Conservation (phyloP, 163 green algal genomes). For the Coccomyxa subellipsoidea region DNA sequence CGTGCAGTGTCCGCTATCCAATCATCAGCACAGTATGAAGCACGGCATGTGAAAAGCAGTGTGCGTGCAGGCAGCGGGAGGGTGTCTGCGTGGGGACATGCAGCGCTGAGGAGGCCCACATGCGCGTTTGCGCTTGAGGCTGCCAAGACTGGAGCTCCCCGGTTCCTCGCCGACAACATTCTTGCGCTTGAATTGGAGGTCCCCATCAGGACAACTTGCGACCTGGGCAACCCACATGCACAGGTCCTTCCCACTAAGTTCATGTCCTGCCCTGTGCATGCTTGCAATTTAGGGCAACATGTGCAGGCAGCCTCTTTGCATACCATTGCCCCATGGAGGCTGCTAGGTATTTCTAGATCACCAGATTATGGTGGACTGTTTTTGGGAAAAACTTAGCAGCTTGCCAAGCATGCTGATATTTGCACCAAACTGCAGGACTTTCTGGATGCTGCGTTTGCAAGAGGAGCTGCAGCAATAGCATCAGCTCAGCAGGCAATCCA, state of each 20-base stretch:
- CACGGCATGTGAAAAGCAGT: neutral
- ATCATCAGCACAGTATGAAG: no score
- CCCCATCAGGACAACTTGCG: neutral
- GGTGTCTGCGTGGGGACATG: neutral
- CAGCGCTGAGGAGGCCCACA: neutral
- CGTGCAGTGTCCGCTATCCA: no score
- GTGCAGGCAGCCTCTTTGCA: no score
- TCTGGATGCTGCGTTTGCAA: neutral
- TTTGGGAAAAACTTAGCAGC: no score
- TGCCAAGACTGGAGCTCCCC: neutral
- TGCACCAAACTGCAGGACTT: neutral
- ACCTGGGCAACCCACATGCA: neutral
- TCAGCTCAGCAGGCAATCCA: neutral
- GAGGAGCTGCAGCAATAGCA: neutral
- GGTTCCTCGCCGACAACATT: neutral
- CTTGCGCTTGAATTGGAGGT: neutral
- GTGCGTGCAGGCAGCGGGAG: neutral
- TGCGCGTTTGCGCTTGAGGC: neutral
- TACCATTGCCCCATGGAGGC: no score
- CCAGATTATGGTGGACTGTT: no score
- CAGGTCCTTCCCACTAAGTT: no score
- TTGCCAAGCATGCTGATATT: no score
- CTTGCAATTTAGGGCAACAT: no score
- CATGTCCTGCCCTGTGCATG: no score
- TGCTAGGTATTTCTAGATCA: no score